Percentiles rank a stretch among this genome's conserved stretches.
Evolutionary conservation across 116 monocot genomes (phyloP).

Genomic region (Zostera marina): DNA sequence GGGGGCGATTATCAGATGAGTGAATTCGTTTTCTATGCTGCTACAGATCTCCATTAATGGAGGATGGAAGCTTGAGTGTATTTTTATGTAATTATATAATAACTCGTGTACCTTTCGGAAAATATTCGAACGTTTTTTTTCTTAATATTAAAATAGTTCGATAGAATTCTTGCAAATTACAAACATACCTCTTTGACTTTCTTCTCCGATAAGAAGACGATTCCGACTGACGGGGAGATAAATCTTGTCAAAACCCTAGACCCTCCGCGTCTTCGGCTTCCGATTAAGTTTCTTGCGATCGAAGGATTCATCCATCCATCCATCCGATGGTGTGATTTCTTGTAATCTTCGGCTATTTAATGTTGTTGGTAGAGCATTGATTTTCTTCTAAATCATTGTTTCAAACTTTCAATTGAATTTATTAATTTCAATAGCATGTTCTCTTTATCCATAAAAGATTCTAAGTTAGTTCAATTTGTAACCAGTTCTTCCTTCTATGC

Average conservation of each 20-base stretch:
- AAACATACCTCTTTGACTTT: background rate
- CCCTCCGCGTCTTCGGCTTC: background rate
- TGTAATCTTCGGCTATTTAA: no score
- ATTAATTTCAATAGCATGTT: background rate
- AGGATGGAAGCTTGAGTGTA: background rate
- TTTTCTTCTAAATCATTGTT: background rate
- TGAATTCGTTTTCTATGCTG: background rate
- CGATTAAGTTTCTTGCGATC: background rate
- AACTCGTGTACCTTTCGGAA: no score
- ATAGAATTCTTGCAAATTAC: background rate
- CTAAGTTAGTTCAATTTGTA: background rate
- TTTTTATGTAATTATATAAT: no score
- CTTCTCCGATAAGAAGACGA: background rate
- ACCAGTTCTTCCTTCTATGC: background rate
- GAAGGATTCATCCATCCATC: no score
- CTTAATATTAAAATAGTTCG: no score
- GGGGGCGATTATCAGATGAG: constrained; percentile 48
- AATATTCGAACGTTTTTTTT: no score
- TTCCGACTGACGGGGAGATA: background rate
- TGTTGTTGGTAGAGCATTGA: no score
- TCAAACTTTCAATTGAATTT: background rate
- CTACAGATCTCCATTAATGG: background rate
- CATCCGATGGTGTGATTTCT: background rate
- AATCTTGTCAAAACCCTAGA: constrained; percentile 4
- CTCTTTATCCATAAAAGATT: constrained; percentile 1